These are phyloP conservation scores for Cladorrhinum samala DNA, from an alignment of 495 filamentous ascomycete genomes.

Conservation along the genomic window DNA sequence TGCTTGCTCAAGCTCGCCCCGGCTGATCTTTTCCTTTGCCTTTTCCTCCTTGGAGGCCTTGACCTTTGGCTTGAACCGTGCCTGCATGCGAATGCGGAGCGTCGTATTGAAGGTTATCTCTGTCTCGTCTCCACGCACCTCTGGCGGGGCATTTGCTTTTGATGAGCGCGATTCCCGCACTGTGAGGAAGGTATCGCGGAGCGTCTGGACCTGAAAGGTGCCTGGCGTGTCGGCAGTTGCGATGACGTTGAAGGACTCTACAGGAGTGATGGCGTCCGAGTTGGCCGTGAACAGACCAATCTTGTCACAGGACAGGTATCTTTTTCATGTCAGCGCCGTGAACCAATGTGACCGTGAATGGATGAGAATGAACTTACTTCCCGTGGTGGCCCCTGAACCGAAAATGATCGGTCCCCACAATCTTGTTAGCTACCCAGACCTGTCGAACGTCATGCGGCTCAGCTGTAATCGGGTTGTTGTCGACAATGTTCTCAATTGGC, in stretches of 20 bases:
- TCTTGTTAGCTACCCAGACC: conserved; percentile 85
- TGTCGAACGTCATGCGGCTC: conserved; percentile 93
- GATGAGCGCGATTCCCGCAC: conserved; percentile 39
- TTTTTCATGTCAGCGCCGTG: conserved; percentile 15
- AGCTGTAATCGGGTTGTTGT: conserved; percentile 67
- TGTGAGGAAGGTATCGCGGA: conserved; percentile 54
- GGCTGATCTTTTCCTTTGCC: conserved; percentile 74
- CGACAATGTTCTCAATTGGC: conserved; percentile 74
- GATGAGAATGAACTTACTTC: conserved; percentile 46
- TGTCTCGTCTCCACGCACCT: conserved; percentile 74
- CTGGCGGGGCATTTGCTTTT: conserved; percentile 44
- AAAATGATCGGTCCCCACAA: conserved; percentile 72
- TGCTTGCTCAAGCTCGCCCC: conserved; percentile 77
- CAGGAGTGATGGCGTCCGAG: conserved; percentile 69
- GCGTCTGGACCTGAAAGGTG: conserved; percentile 64
- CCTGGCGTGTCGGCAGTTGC: conserved; percentile 56
- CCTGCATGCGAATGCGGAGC: conserved; percentile 86
- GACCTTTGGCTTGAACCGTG: conserved; percentile 55
- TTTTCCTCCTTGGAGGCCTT: conserved; percentile 74
- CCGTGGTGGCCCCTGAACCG: conserved; percentile 87
- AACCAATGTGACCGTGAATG: not conserved
- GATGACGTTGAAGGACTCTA: conserved; percentile 75
- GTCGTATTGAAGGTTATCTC: conserved; percentile 67
- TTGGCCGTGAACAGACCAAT: conserved; percentile 71
- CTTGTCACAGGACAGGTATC: conserved; percentile 75